phyloP scores from a whole-genome alignment of 257 asterid genomes.

The Lithospermum erythrorhizon region DNA sequence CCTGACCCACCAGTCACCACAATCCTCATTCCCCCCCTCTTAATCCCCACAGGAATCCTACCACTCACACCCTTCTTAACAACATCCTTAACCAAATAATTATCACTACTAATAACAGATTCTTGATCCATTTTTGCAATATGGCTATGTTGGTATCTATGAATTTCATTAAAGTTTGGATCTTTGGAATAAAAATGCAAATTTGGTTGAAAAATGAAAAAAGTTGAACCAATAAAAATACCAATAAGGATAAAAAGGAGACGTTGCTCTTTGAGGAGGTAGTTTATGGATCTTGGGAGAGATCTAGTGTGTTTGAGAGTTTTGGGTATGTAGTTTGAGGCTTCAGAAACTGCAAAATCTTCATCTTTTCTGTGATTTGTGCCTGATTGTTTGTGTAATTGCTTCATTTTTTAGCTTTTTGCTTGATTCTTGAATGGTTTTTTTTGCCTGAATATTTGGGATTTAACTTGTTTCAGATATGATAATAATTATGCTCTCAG shows the following conservation, averaged over 20 bases:
- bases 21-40: constrained; percentile 60
- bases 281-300: constrained; percentile 31
- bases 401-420: not conserved
- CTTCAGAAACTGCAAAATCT: not conserved
- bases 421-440: too few relatives aligned
- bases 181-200: constrained; percentile 10
- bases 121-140: constrained; percentile 13
- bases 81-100: constrained; percentile 32
- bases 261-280: constrained; percentile 42
- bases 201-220: constrained; percentile 20
- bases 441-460: too few relatives aligned
- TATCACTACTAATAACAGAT: constrained; percentile 17
- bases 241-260: constrained; percentile 35
- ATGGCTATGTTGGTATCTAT: not conserved
- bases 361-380: not conserved
- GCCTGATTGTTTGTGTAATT: not conserved
- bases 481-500: too few relatives aligned
- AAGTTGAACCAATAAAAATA: constrained; percentile 23
- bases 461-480: too few relatives aligned
- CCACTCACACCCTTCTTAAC: constrained; percentile 55
- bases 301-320: constrained; percentile 35
- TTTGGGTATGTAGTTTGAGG: constrained; percentile 44
- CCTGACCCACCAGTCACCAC: constrained; percentile 98
- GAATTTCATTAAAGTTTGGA: not conserved
- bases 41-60: constrained; percentile 70